These are phyloP conservation scores for Elaeis oleifera DNA, from an alignment of 202 grass and related monocot genomes.

Conservation along the genomic window DNA sequence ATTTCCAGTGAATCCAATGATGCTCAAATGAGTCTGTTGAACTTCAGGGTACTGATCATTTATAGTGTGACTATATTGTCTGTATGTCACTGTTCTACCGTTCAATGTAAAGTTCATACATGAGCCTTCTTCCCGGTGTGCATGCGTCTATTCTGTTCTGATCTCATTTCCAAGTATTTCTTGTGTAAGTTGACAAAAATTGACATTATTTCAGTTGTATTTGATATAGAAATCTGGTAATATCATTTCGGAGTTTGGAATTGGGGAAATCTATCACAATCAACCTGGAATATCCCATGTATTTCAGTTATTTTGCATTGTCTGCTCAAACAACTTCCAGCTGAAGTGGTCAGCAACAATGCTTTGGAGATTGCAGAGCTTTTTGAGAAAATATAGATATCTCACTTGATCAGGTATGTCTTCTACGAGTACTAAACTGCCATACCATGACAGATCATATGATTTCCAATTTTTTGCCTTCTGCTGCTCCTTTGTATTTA, in stretches of 20 bases:
- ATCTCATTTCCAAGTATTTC: too few species aligned
- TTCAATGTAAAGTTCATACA: not conserved
- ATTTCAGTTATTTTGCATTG: slow-evolving; percentile 12
- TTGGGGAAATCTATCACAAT: not conserved
- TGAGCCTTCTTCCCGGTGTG: not conserved
- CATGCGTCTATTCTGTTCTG: too few species aligned
- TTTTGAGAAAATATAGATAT: slow-evolving; percentile 14
- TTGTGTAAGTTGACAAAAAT: too few species aligned
- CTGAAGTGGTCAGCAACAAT: slow-evolving; percentile 11
- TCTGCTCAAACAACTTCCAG: slow-evolving; percentile 16
- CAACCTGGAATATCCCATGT: slow-evolving; percentile 12
- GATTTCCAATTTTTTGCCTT: not conserved
- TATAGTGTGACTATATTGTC: too few species aligned
- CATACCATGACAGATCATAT: too few species aligned
- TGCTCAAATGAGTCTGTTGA: too few species aligned
- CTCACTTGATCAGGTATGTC: slow-evolving; percentile 2
- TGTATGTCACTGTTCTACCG: too few species aligned
- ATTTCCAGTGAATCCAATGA: not conserved
- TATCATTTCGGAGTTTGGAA: slow-evolving; percentile 14
- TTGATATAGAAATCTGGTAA: not conserved
- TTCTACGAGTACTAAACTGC: too few species aligned
- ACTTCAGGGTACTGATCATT: too few species aligned
- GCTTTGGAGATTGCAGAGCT: slow-evolving; percentile 16
- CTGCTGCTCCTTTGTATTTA: not conserved
- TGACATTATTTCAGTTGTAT: not conserved